These are phyloP conservation scores for Lentinula lateritia DNA, from an alignment of 768 basidiomycete genomes.

Conservation along the genomic window DNA sequence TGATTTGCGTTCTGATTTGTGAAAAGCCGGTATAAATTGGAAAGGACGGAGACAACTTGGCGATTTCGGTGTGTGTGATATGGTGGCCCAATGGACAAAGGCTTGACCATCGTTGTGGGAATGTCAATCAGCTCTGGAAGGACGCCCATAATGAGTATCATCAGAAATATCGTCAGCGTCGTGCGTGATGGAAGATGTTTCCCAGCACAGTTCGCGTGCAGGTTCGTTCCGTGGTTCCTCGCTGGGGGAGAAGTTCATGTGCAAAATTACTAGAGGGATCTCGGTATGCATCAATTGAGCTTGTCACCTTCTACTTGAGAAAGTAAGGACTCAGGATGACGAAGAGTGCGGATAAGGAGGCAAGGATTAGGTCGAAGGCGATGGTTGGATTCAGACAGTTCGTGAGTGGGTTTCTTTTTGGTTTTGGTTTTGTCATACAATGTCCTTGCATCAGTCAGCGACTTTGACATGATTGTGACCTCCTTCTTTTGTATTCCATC, in stretches of 20 bases:
- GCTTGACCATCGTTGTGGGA: slow-evolving; percentile 38
- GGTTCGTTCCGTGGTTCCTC: slow-evolving; percentile 31
- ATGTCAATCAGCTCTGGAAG: slow-evolving; percentile 41
- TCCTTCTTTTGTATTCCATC: too few species aligned
- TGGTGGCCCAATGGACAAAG: slow-evolving; percentile 28
- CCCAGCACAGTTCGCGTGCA: slow-evolving; percentile 71
- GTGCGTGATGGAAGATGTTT: slow-evolving; percentile 11
- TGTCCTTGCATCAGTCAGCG: too few species aligned
- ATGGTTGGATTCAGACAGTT: too few species aligned
- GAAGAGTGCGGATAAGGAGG: too few species aligned
- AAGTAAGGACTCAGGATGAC: slow-evolving; percentile 53
- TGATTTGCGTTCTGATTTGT: too few species aligned
- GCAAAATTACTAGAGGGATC: slow-evolving; percentile 61
- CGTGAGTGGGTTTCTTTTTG: too few species aligned
- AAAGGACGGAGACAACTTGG: slow-evolving; percentile 38
- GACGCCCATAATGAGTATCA: too few species aligned
- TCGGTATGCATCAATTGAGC: slow-evolving; percentile 58
- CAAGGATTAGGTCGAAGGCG: too few species aligned
- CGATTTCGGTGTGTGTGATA: slow-evolving; percentile 11
- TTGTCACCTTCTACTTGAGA: slow-evolving; percentile 52
- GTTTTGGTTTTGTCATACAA: too few species aligned
- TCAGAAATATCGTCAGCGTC: too few species aligned
- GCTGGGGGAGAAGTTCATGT: slow-evolving; percentile 23
- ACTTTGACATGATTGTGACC: too few species aligned
- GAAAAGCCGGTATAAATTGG: slow-evolving; percentile 48